Evolutionary conservation across 2,329 filamentous ascomycete species (phyloP), one percentile per base, ranked within the genome.

Genomic region (Alternaria metachromatica): DNA sequence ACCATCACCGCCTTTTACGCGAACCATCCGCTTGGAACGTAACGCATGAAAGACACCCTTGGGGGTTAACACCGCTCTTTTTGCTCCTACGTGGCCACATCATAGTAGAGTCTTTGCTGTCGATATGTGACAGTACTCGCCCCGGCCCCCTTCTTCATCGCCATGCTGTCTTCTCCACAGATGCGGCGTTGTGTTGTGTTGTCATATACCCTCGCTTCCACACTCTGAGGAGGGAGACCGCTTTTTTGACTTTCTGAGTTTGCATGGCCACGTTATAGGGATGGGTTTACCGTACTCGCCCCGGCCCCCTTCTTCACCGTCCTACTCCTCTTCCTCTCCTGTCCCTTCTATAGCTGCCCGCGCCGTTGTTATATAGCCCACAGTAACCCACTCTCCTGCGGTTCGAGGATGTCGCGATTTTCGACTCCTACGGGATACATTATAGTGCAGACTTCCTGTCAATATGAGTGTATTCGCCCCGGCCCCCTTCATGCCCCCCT

Each of bases 141-240:
- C 57, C 57, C 6, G 48, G 48, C 37, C 48, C 37, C 57, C 33
- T 51, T 58, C 21, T 25, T 58, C 18, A 49, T 33, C 33, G n/a
- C 44, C 30, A 28, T 45, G 0, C 37, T 45, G 6, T 37, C 13
- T 3, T 8, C 30, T 15, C 13, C 30, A 30, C 28, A 30, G 28
- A 30, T 30, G 28, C 28, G 28, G 28, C 28, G 28, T 30, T 30
- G 28, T 30, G 28, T n/a, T n/a, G n/a, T n/a, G n/a, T 13, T 30
- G 6, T 30, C 12, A 30, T 30, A 30, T 13, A 7, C 12, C 12
- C 28, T 30, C 12, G 28, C 28, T 30, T 13, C 28, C 3, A 7
- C 6, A 0, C 5, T 2, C 12, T 30, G 4, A 13, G 2, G 28
- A 13, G 25, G 25, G 28, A 30, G 12, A 30, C 12, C 28, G 28